These are phyloP conservation scores for Lachnellula cervina DNA, from an alignment of 2,329 filamentous ascomycete genomes.

Conservation along the genomic window DNA sequence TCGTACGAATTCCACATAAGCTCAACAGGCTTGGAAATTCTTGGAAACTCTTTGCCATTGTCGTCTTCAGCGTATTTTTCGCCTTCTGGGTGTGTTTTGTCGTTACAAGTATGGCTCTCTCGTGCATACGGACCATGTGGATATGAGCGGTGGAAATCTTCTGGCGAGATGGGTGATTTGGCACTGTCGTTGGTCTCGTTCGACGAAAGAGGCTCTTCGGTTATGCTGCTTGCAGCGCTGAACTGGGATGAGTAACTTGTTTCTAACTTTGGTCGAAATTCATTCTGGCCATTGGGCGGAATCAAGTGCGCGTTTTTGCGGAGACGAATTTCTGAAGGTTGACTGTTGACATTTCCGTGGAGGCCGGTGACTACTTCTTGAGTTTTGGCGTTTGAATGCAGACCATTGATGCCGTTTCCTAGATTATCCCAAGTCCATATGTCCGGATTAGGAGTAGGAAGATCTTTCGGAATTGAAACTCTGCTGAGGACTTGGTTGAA, in stretches of 20 bases:
- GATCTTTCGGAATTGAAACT: constrained; percentile 12
- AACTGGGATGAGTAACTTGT: constrained; percentile 13
- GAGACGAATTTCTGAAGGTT: constrained; percentile 12
- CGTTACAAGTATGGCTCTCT: constrained; percentile 22
- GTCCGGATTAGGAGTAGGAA: constrained; percentile 20
- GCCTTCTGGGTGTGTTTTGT: constrained; percentile 26
- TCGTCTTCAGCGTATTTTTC: constrained; percentile 29
- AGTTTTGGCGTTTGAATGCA: background rate
- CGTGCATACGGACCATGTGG: constrained; percentile 18
- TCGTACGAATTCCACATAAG: constrained; percentile 56
- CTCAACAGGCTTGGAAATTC: constrained; percentile 53
- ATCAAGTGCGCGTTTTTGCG: constrained; percentile 7
- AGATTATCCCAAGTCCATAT: constrained; percentile 4
- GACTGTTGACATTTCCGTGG: constrained; percentile 8
- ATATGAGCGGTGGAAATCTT: constrained; percentile 14
- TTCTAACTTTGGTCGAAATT: constrained; percentile 7
- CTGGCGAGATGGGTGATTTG: background rate
- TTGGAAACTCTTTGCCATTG: constrained; percentile 39
- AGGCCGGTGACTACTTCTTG: constrained; percentile 2
- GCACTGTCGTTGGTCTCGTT: background rate
- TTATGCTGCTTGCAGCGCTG: constrained; percentile 14
- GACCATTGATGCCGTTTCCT: constrained; percentile 1
- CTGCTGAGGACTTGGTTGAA: constrained; percentile 16
- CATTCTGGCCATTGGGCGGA: background rate
- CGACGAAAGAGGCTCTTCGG: constrained; percentile 7